A percentile compares a stretch with the other conserved stretches of the same genome.
phyloP scores from a whole-genome alignment of 352 stramenopile genomes.

The Globisporangium barbulae region DNA sequence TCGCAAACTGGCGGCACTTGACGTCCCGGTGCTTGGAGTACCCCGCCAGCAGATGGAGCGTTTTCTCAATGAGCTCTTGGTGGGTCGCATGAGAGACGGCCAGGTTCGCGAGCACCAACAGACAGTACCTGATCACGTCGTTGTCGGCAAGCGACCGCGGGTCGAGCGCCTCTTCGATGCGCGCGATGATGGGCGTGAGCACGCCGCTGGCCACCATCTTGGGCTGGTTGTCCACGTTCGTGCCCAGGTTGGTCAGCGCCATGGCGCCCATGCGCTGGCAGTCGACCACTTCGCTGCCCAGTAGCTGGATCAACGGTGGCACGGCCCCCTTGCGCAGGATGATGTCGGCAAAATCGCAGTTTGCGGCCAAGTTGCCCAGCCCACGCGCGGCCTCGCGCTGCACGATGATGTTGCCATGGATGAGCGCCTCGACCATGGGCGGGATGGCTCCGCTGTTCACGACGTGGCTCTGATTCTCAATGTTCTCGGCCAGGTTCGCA shows the following conservation, averaged over 20 bases:
- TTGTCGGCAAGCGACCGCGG: constrained; percentile 91
- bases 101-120: constrained; percentile 94
- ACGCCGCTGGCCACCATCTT: constrained; percentile 89
- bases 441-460: constrained; percentile 88
- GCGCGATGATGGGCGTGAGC: constrained; percentile 84
- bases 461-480: constrained; percentile 93
- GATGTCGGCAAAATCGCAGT: constrained; percentile 93
- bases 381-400: constrained; percentile 92
- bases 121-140: constrained; percentile 93
- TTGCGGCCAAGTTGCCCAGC: constrained; percentile 93
- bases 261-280: constrained; percentile 95
- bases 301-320: constrained; percentile 80
- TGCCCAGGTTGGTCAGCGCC: constrained; percentile 93
- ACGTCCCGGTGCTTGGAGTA: constrained; percentile 95
- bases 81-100: constrained; percentile 86
- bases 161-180: constrained; percentile 90
- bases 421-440: constrained; percentile 79
- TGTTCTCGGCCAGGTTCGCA: constrained; percentile 93
- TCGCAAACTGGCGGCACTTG: constrained; percentile 95
- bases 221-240: constrained; percentile 92
- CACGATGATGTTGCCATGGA: constrained; percentile 70
- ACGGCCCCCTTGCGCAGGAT: constrained; percentile 89
- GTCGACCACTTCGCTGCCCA: constrained; percentile 88
- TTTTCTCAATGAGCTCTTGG: constrained; percentile 66
- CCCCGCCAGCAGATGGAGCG: constrained; percentile 85